A percentile compares a stretch with the other conserved stretches of the same genome.
Conservation (phyloP, 108 stramenopile species). For the Cyclotella cryptica region DNA sequence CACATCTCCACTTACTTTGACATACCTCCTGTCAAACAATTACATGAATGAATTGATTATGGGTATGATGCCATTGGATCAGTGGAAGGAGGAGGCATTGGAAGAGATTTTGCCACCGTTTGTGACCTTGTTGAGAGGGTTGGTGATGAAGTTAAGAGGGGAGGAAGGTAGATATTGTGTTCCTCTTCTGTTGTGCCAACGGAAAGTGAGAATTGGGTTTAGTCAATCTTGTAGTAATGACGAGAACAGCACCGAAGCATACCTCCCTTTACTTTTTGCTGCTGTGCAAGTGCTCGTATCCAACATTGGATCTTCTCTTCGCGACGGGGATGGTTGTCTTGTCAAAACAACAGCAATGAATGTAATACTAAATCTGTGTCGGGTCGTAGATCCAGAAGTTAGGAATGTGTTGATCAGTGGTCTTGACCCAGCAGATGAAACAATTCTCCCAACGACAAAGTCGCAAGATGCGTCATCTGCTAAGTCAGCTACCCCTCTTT, state of each 20-base stretch:
- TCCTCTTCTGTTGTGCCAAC: conserved; percentile 52
- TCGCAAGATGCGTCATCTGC: conserved; percentile 28
- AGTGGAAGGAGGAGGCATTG: conserved; percentile 76
- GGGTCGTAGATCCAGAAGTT: conserved; percentile 60
- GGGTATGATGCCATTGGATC: conserved; percentile 73
- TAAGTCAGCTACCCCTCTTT: neutral
- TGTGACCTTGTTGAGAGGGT: conserved; percentile 70
- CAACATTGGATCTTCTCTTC: conserved; percentile 43
- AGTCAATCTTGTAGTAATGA: neutral
- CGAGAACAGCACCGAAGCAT: conserved; percentile 23
- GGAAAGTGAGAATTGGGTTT: conserved; percentile 13
- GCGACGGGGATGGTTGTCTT: conserved; percentile 59
- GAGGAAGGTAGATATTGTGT: conserved; percentile 45
- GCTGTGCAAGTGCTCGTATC: conserved; percentile 68
- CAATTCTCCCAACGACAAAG: conserved; percentile 53
- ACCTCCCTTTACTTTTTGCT: conserved; percentile 74
- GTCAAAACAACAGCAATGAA: conserved; percentile 71
- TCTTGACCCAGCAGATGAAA: conserved; percentile 40
- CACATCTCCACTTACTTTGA: conserved; percentile 58
- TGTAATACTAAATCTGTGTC: conserved; percentile 70
- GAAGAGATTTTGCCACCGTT: conserved; percentile 79
- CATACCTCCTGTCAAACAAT: conserved; percentile 84
- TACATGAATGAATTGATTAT: conserved; percentile 81
- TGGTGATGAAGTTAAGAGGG: conserved; percentile 65
- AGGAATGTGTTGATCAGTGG: conserved; percentile 56